These are phyloP conservation scores for Epicoccum sorghinum DNA, from an alignment of 2,329 filamentous ascomycete species.

Conservation along the genomic window DNA sequence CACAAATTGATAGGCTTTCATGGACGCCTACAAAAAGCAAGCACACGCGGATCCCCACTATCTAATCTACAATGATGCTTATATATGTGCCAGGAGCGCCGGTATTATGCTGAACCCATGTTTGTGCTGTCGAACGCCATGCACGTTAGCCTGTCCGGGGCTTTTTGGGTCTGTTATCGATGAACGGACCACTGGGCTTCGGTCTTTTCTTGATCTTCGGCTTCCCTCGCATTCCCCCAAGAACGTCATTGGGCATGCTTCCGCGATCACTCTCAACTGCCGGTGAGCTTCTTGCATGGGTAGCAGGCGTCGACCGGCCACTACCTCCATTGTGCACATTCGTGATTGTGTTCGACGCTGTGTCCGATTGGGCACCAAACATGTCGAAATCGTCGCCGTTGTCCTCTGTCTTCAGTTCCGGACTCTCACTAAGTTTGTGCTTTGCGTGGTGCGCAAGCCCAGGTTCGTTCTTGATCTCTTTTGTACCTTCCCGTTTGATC, in stretches of 20 bases:
- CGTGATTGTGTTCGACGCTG: slow-evolving; percentile 21
- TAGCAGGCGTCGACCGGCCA: slow-evolving; percentile 36
- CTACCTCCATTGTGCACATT: slow-evolving; percentile 31
- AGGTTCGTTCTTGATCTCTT: slow-evolving; percentile 41
- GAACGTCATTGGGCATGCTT: slow-evolving; percentile 6
- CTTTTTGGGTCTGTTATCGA: slow-evolving; percentile 33
- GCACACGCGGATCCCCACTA: slow-evolving; percentile 10
- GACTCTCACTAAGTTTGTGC: slow-evolving; percentile 69
- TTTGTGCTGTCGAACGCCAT: background rate
- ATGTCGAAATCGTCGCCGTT: slow-evolving; percentile 41
- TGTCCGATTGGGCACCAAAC: slow-evolving; percentile 34
- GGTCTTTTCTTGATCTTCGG: slow-evolving; percentile 41
- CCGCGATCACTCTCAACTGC: slow-evolving; percentile 15
- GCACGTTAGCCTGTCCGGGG: slow-evolving; percentile 29
- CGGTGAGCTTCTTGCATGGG: slow-evolving; percentile 25
- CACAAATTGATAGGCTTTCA: slow-evolving; percentile 3
- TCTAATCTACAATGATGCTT: slow-evolving; percentile 5
- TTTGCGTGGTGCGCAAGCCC: slow-evolving; percentile 81
- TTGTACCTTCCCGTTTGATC: slow-evolving; percentile 11
- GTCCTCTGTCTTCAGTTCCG: slow-evolving; percentile 68
- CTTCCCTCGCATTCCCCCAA: slow-evolving; percentile 19
- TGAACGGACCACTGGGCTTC: slow-evolving; percentile 28
- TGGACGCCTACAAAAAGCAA: slow-evolving; percentile 10
- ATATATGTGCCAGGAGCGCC: slow-evolving; percentile 8
- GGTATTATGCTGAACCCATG: slow-evolving; percentile 8